Conservation (phyloP, 2,329 filamentous ascomycete species). For the Penicillium sclerotigenum region DNA sequence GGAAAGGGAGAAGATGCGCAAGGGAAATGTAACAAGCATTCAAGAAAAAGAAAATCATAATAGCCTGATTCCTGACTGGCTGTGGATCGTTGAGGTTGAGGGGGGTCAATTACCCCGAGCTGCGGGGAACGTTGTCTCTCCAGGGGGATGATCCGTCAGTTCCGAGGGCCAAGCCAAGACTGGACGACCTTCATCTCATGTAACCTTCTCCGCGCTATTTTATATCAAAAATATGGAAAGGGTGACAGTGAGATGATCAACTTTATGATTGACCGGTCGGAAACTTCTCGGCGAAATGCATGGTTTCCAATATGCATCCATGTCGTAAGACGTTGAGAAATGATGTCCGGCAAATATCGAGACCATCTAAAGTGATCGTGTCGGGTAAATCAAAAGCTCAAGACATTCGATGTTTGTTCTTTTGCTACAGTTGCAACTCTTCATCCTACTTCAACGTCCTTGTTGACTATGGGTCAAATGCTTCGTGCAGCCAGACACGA, state of each 20-base stretch:
- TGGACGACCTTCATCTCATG: not conserved
- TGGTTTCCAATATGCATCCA: not conserved
- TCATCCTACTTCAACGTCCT: not conserved
- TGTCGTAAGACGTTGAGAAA: not conserved
- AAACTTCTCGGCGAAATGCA: not conserved
- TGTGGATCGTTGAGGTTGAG: conserved; percentile 16
- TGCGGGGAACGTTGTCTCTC: conserved; percentile 19
- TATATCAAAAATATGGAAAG: not conserved
- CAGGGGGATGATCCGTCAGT: conserved; percentile 6
- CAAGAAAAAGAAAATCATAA: not conserved
- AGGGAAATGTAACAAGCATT: not conserved
- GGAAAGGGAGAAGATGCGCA: conserved; percentile 1
- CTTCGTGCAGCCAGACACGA: not conserved
- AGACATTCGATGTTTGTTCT: not conserved
- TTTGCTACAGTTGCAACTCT: not conserved
- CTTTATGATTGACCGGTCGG: not conserved
- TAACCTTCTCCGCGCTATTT: conserved; percentile 4
- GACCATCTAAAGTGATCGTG: not conserved
- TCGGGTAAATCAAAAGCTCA: not conserved
- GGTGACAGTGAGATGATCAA: not conserved
- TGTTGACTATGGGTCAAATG: not conserved
- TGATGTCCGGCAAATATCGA: not conserved
- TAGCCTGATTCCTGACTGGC: conserved; percentile 1
- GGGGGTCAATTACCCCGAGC: conserved; percentile 9
- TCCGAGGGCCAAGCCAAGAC: not conserved